These are phyloP conservation scores for Moesziomyces antarcticus DNA, from an alignment of 1,284 basidiomycete species.

Conservation along the genomic window DNA sequence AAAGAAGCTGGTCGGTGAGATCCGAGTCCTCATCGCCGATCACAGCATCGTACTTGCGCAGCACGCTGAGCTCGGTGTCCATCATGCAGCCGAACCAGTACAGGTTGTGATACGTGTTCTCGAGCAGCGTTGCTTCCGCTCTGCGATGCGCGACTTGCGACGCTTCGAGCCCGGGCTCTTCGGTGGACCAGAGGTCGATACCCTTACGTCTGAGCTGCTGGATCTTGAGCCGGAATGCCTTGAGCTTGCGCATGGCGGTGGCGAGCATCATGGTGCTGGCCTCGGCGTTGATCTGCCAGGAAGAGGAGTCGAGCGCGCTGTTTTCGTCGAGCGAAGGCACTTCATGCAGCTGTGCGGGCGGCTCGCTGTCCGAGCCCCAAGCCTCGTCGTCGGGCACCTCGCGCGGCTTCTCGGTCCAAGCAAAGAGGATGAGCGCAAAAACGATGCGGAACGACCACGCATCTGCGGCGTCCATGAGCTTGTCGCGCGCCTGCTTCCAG, in stretches of 20 bases:
- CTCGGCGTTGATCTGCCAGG: conserved; percentile 38
- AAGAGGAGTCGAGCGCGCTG: conserved; percentile 32
- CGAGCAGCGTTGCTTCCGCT: conserved; percentile 27
- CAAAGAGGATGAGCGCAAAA: conserved; percentile 45
- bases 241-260: conserved; percentile 41
- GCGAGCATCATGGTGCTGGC: conserved; percentile 48
- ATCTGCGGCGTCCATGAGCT: conserved; percentile 42
- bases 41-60: conserved; percentile 38
- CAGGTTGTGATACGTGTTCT: conserved; percentile 40
- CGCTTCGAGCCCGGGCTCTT: conserved; percentile 18
- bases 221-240: conserved; percentile 35
- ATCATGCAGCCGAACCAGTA: conserved; percentile 43
- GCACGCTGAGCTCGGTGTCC: conserved; percentile 34
- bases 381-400: conserved; percentile 34
- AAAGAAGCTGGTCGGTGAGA: conserved; percentile 24
- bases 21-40: conserved; percentile 43
- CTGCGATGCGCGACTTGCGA: conserved; percentile 13
- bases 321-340: conserved; percentile 41
- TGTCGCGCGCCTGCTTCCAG: conserved; percentile 41
- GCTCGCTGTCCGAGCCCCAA: conserved; percentile 16
- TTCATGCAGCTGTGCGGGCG: conserved; percentile 16
- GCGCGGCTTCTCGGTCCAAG: conserved; percentile 43
- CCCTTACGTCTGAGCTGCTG: conserved; percentile 34
- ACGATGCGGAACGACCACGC: conserved; percentile 42
- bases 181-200: conserved; percentile 33